A percentile compares a stretch with the other conserved stretches of the same genome.
Evolutionary conservation across 371 early-diverging fungal genomes (phyloP).

Genomic region (Mortierella sp.): DNA sequence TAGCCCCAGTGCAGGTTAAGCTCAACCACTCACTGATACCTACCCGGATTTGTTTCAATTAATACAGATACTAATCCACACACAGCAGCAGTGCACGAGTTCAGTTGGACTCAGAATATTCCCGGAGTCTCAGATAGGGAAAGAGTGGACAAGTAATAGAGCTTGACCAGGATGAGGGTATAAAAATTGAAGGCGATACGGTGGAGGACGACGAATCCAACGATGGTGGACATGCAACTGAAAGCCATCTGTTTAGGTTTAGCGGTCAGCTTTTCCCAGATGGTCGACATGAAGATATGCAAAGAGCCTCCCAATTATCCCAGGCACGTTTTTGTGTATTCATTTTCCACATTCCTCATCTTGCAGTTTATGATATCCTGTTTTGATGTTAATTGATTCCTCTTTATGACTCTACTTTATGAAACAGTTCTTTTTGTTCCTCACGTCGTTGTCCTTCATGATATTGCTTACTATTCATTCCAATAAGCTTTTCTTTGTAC

Average conservation of each 20-base stretch:
- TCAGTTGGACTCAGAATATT: not conserved
- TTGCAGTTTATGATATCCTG: not conserved
- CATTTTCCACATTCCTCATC: not conserved
- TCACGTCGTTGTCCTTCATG: not conserved
- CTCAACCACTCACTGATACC: no score
- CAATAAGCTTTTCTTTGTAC: not conserved
- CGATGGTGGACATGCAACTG: no score
- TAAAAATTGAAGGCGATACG: constrained; percentile 1
- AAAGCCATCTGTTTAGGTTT: not conserved
- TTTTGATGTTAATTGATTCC: no score
- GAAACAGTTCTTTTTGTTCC: not conserved
- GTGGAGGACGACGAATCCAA: not conserved
- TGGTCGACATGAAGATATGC: not conserved
- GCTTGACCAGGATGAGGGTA: not conserved
- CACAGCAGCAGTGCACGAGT: not conserved
- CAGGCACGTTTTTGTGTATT: not conserved
- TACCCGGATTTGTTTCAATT: not conserved
- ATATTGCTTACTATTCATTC: not conserved
- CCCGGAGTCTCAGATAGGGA: not conserved
- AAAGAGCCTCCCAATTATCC: not conserved
- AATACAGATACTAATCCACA: not conserved
- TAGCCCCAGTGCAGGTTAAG: no score
- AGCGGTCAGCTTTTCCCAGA: not conserved
- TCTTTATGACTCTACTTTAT: no score
- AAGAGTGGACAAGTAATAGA: not conserved